Percentiles rank a stretch among this genome's conserved stretches.
Conservation (phyloP, 2,329 filamentous ascomycete genomes). For the Ophiocordyceps camponoti-floridani region DNA sequence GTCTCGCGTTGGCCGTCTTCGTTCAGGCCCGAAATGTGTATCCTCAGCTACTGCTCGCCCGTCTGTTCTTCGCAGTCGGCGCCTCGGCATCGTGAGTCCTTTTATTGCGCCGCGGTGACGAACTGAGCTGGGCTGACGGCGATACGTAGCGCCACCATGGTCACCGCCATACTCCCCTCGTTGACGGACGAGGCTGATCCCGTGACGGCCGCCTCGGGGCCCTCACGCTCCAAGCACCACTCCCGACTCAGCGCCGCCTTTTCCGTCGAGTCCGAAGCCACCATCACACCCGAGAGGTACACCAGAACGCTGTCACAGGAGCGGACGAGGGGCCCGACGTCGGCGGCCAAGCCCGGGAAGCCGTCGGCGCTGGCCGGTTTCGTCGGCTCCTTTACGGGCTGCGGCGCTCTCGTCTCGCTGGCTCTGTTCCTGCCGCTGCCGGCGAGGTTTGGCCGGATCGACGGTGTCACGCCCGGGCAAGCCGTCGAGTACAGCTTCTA, state of each 20-base stretch:
- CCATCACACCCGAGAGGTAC: slow-evolving; percentile 52
- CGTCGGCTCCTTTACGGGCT: slow-evolving; percentile 83
- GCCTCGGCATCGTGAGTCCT: slow-evolving; percentile 60
- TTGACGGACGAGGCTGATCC: slow-evolving; percentile 33
- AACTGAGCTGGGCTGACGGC: not conserved
- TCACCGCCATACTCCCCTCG: slow-evolving; percentile 78
- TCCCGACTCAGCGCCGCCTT: slow-evolving; percentile 41
- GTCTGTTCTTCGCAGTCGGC: slow-evolving; percentile 76
- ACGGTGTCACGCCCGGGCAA: slow-evolving; percentile 52
- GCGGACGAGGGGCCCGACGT: slow-evolving; percentile 4
- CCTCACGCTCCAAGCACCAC: slow-evolving; percentile 15
- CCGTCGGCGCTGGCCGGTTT: slow-evolving; percentile 59
- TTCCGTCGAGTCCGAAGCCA: slow-evolving; percentile 56
- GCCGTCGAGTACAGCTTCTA: slow-evolving; percentile 80
- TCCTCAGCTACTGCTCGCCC: slow-evolving; percentile 68
- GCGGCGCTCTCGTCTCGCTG: slow-evolving; percentile 75
- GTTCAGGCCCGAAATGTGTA: slow-evolving; percentile 80
- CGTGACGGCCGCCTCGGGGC: slow-evolving; percentile 1
- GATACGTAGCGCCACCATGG: slow-evolving; percentile 60
- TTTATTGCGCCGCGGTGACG: not conserved
- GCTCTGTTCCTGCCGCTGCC: slow-evolving; percentile 73
- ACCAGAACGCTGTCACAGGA: slow-evolving; percentile 17
- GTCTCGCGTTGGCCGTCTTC: slow-evolving; percentile 56
- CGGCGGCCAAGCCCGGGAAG: slow-evolving; percentile 18
- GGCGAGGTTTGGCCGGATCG: slow-evolving; percentile 52